Base-by-base conservation (phyloP, 1,284 basidiomycete genomes). In the Hymenochaete sp. region DNA sequence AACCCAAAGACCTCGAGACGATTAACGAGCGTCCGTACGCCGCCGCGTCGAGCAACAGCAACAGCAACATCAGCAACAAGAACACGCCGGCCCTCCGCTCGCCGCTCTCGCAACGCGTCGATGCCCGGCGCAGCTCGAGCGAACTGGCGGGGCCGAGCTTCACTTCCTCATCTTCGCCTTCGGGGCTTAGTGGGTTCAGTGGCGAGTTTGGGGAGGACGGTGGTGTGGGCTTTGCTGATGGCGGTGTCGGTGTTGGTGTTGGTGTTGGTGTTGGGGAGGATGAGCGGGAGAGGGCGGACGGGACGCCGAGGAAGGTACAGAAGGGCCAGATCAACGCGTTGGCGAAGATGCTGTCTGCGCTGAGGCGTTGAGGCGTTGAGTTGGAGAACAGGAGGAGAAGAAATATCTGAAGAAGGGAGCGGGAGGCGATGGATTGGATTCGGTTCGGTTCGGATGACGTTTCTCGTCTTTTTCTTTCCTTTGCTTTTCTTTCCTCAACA, bases 291-390 rank as follows among this genome's bases (percentile, higher is more conserved):
- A 67, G 68, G 16, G 56, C 50, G 18, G 51, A 48, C 44, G 48
- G 60, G 43, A 53, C 54, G 39, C 76, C 77, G 53, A 80, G 82
- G 70, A 88, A 84, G 67, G 82, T 86, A 58, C 82, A 84, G 67
- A 86, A 79, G 63, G 82, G 80, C 45, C 84, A 88, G 70, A 87
- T 87, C 68, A 81, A 82, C 55, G 74, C 84, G 29, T 67, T 88
- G 56, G 83, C 82, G 52, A 87, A 87, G 75, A 84, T 88, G 82
- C 66, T 88, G 51, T 85, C 79, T 51, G 82, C 82, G 24, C 31
- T 49, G 18, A 25, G 47, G 14, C 42, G 47, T 35, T 16, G 32
- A 35, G 13, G 13, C 14, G 32, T 35, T n/a, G 14, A 35, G 8
- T 8, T 16, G 8, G 32, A 35, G 5, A n/a, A 35, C 14, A n/a